A percentile compares a stretch with the other conserved stretches of the same genome.
phyloP scores from a whole-genome alignment of 2,329 filamentous ascomycete genomes.

The Apiospora malaysiana region DNA sequence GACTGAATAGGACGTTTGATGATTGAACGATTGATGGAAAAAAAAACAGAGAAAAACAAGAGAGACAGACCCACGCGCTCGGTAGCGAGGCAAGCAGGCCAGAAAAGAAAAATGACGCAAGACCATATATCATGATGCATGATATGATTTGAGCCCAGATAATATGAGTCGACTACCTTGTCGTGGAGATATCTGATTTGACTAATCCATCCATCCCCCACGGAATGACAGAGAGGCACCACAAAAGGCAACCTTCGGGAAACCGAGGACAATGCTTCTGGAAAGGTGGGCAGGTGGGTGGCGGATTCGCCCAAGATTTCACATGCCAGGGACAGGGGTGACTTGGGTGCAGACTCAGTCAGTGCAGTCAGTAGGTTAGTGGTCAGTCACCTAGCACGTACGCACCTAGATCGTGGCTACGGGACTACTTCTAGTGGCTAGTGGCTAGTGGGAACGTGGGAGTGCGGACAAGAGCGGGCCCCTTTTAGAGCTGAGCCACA shows the following conservation, averaged over 20 bases:
- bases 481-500: background rate
- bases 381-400: too few relatives aligned
- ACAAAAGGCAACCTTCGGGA: slow-evolving; percentile 1
- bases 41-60: too few relatives aligned
- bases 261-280: background rate
- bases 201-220: background rate
- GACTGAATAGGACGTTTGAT: background rate
- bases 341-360: too few relatives aligned
- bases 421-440: background rate
- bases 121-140: slow-evolving; percentile 14
- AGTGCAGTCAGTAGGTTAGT: too few relatives aligned
- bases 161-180: background rate
- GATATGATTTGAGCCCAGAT: background rate
- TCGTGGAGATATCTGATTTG: background rate
- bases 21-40: background rate
- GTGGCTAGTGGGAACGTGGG: slow-evolving; percentile 5
- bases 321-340: slow-evolving; percentile 2
- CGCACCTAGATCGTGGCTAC: background rate
- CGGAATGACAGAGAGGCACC: background rate
- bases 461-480: slow-evolving; percentile 11
- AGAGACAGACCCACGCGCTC: background rate
- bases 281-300: background rate
- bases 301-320: slow-evolving; percentile 10
- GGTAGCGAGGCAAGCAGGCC: background rate
- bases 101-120: slow-evolving; percentile 1